phyloP scores from a whole-genome alignment of 2,329 filamentous ascomycete genomes.

The Penicillium sumatraense region DNA sequence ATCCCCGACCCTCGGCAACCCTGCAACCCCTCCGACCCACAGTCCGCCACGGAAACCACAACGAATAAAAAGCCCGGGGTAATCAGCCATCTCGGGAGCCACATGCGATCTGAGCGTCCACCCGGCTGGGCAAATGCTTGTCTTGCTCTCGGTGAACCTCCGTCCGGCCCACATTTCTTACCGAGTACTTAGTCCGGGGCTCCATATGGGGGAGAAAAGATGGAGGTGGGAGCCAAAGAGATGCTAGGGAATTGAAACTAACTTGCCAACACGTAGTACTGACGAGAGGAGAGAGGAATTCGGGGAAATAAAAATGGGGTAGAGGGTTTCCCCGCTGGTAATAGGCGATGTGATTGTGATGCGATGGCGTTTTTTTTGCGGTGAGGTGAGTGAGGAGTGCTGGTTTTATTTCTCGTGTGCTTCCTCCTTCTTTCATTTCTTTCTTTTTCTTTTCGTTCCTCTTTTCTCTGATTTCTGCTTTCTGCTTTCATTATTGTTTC shows the following conservation, averaged over 20 bases:
- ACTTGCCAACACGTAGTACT: too few relatives aligned
- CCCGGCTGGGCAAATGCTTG: slow-evolving; percentile 4
- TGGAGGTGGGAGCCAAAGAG: neutral
- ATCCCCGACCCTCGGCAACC: neutral
- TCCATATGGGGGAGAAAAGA: neutral
- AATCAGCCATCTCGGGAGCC: neutral
- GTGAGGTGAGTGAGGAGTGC: too few relatives aligned
- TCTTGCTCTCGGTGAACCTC: neutral
- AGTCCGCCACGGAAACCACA: neutral
- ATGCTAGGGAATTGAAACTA: neutral
- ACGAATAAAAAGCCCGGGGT: neutral
- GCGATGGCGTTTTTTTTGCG: too few relatives aligned
- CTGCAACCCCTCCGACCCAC: neutral
- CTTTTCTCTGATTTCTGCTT: too few relatives aligned
- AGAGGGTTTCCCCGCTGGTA: too few relatives aligned
- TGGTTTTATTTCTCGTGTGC: too few relatives aligned
- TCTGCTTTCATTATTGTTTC: too few relatives aligned
- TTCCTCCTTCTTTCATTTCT: neutral
- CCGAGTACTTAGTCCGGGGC: neutral
- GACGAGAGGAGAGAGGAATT: too few relatives aligned
- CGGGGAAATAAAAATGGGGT: too few relatives aligned
- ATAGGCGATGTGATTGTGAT: too few relatives aligned
- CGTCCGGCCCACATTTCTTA: neutral
- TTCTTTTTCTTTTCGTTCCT: neutral
- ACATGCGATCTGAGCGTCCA: neutral